Evolutionary conservation across 208 protist species (phyloP), one percentile per base, ranked within the genome.

Genomic region (Acanthamoeba rhysodes): DNA sequence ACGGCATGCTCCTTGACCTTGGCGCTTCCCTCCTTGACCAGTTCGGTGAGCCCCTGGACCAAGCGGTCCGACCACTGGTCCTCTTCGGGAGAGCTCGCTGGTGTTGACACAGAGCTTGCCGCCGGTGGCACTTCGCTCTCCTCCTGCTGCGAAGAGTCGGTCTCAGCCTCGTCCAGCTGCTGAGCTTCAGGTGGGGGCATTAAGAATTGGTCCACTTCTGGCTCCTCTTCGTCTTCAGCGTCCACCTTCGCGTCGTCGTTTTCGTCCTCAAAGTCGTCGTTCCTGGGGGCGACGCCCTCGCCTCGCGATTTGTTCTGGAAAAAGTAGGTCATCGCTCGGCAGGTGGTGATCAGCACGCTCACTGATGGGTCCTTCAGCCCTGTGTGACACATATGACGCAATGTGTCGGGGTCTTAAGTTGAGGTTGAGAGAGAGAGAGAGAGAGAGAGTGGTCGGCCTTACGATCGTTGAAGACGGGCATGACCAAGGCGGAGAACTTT

Each of bases 1-100:
- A 87, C 78, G 29, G 78, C 78, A 24, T 87, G 78, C 29, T 87
- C 78, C 78, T 87, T 87, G 78, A 87, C 78, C 78, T 87, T 55
- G 22, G 22, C 48, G 78, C 78, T 87, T 9, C 78, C 78, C 48
- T 87, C 45, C n/a, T 87, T 87, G n/a, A 87, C 78, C 24, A 87
- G 45, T 9, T 87, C 48, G 78, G 48, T 87, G 48, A 87, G 78
- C 78, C 45, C 50, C n/a, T 62, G 37, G 78, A 59, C 78, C 12
- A 87, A 20, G 29, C 24, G 78, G 20, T 87, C 78, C 22, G 27
- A 41, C 78, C 78, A 50, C 22, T 41, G 50, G 9, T 87, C 50
- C 29, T 87, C 78, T 7, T 80, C 45, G 8, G 78, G 12, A 8
- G 70, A 78, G 32, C 9, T 29, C 34, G 14, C 34, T 34, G 0